Conservation (phyloP, 106 monocot genomes). For the Agapanthus africanus region DNA sequence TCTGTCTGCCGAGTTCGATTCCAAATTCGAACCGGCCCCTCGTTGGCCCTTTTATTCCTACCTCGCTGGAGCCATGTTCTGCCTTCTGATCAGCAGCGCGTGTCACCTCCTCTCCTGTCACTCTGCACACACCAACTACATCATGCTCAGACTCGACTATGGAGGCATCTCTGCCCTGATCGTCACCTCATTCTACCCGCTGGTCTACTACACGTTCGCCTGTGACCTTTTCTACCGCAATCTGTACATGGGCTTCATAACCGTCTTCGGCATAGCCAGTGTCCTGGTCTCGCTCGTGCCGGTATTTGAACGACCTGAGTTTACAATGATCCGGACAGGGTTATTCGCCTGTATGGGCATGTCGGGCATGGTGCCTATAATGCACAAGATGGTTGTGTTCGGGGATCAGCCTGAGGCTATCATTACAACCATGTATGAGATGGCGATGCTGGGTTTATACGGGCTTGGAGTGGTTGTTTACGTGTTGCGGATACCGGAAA, state of each 20-base stretch:
- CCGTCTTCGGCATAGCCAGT: constrained; percentile 45
- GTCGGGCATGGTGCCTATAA: constrained; percentile 49
- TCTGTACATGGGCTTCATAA: constrained; percentile 65
- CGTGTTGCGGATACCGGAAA: constrained; percentile 30
- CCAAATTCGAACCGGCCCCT: constrained; percentile 1
- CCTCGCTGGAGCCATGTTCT: constrained; percentile 71
- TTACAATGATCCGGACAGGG: constrained; percentile 32
- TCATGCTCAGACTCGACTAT: constrained; percentile 79
- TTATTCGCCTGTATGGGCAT: constrained; percentile 65
- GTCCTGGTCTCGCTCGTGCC: constrained; percentile 48
- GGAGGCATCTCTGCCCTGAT: constrained; percentile 61
- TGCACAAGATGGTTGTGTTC: constrained; percentile 30
- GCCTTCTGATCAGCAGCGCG: constrained; percentile 68
- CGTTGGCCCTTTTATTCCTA: constrained; percentile 79
- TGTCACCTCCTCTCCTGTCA: constrained; percentile 80
- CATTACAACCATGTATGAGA: constrained; percentile 22
- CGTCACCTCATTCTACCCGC: constrained; percentile 78
- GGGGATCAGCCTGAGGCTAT: constrained; percentile 24
- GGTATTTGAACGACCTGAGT: constrained; percentile 43
- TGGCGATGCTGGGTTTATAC: constrained; percentile 23
- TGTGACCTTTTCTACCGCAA: constrained; percentile 56
- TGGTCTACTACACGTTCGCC: constrained; percentile 70
- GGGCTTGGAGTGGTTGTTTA: constrained; percentile 33
- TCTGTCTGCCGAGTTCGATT: no score
- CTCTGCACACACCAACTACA: constrained; percentile 52